Base-by-base conservation (phyloP, 495 filamentous ascomycete species). In the Elaphomyces granulatus region DNA sequence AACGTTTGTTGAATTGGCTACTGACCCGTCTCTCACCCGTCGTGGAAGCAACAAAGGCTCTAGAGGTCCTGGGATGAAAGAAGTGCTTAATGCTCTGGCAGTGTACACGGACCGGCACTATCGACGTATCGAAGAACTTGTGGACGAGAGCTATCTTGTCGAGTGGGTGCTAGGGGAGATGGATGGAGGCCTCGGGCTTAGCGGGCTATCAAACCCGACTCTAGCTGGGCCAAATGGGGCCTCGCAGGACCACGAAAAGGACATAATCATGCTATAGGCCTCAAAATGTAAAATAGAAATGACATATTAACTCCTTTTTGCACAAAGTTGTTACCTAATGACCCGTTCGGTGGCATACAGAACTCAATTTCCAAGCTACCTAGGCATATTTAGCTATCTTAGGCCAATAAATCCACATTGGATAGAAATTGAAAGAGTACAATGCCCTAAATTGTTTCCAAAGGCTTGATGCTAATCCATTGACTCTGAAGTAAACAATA, bases 101-200 rank as follows among this genome's bases (percentile, higher is more conserved):
- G 78, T 77, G 7, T 96, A 99, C 53, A 94, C 86, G 0, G 83
- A 95, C 67, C 69, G 86, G 46, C 90, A 96, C 55, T 93, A 90
- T 51, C 77, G 75, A 53, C 70, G 87, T 36, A 67, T 88, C 44
- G 87, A 94, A 53, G 84, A 87, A 48, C 62, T 94, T 37, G 72
- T 81, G n/a, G 87, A 95, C 57, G 88, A 95, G 61, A 92, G 85
- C 52, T 96, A 83, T 58, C 59, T 99, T 44, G 73, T 99, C 8
- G 85, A 93, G 57, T 96, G 87, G 68, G 83, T 90, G 33, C 64
- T 99, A 35, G 67, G 72, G 46, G 81, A 94, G 65, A 99, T 99
- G 92, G 87, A 92, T 52, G 80, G 76, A 41, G 66, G 60, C 45
- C 51, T 71, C 17, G 61, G 59, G 4, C 53, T 63, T 21, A 57